Base-by-base conservation (phyloP, 2,329 filamentous ascomycete genomes). In the Xylariaceae sp. region DNA sequence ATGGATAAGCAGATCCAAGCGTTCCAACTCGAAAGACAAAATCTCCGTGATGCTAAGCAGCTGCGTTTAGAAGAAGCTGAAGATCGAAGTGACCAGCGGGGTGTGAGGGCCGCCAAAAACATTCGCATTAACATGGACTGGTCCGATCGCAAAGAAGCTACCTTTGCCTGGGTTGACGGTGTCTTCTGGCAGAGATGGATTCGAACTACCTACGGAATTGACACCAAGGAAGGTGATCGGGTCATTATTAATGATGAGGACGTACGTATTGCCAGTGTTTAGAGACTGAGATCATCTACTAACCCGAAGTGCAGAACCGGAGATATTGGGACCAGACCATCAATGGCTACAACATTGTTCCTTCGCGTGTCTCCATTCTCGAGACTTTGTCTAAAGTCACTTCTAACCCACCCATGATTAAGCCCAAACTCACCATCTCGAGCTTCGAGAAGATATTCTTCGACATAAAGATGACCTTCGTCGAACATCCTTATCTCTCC, bases 141-240 rank as follows among this genome's bases (percentile, higher is more conserved):
- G 71, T 84, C 90, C 55, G 87, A 92, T 71, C 88, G 88, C 67
- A 96, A 93, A 73, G 89, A 96, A 72, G 92, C 97, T 48, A 85
- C 86, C 7, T 99, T 99, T 74, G 94, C 94, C 10, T 99, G 94
- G 94, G 91, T 97, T 10, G 94, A 99, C 72, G 92, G 92, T 54
- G 84, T 90, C 6, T 97, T 97, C 74, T 99, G 94, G 94, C 92
- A 97, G 75, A 85, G 93, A 63, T 99, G 94, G 94, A 85, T 99
- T 65, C 84, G 88, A 66, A 92, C 88, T n/a, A 97, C 93, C 0
- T 99, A 96, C 71, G 93, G 93, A 57, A 88, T 97, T 66, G 89
- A 95, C 67, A 87, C 94, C 62, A 87, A 83, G 70, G 87, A 94
- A 63, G 92, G 93, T 52, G 94, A 97, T 74, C 86, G 90, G 63